A percentile compares a stretch with the other conserved stretches of the same genome.
phyloP scores from a whole-genome alignment of 176 grass and related monocot species.

The Tillandsia leiboldiana region DNA sequence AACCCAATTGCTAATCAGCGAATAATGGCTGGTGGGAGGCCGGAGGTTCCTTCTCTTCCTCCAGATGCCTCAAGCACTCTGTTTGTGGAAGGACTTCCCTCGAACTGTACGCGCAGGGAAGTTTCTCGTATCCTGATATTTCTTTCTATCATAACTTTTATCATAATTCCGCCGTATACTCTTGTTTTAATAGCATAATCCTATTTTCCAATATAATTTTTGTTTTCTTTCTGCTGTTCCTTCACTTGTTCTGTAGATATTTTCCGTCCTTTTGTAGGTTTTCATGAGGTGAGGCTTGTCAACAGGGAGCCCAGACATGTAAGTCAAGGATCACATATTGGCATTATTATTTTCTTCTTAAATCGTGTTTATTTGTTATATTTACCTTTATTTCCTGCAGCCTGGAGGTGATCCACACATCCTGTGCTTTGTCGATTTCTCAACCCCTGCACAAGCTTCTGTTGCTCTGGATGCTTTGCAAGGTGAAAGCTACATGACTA shows the following conservation, averaged over 20 bases:
- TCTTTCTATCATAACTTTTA: not conserved
- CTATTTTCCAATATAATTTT: not conserved
- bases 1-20: slow-evolving; percentile 60
- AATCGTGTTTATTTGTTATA: slow-evolving; percentile 9
- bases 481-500: slow-evolving; percentile 36
- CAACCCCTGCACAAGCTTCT: slow-evolving; percentile 37
- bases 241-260: slow-evolving; percentile 51
- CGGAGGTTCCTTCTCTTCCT: slow-evolving; percentile 55
- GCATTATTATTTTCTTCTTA: not conserved
- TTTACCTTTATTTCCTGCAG: slow-evolving; percentile 36
- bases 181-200: not conserved
- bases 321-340: slow-evolving; percentile 19
- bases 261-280: slow-evolving; percentile 61
- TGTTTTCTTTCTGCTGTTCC: slow-evolving; percentile 16
- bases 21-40: slow-evolving; percentile 58
- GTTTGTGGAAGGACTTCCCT: slow-evolving; percentile 50
- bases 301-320: slow-evolving; percentile 90
- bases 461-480: slow-evolving; percentile 40
- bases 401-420: slow-evolving; percentile 78
- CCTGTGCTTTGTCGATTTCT: slow-evolving; percentile 61
- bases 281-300: slow-evolving; percentile 49
- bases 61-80: slow-evolving; percentile 78
- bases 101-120: slow-evolving; percentile 44
- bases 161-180: not conserved
- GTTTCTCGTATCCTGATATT: slow-evolving; percentile 60